Evolutionary conservation across 1,139 yeast genomes (phyloP), one percentile per base, ranked within the genome.

Genomic region (Yamadazyma diospyri): DNA sequence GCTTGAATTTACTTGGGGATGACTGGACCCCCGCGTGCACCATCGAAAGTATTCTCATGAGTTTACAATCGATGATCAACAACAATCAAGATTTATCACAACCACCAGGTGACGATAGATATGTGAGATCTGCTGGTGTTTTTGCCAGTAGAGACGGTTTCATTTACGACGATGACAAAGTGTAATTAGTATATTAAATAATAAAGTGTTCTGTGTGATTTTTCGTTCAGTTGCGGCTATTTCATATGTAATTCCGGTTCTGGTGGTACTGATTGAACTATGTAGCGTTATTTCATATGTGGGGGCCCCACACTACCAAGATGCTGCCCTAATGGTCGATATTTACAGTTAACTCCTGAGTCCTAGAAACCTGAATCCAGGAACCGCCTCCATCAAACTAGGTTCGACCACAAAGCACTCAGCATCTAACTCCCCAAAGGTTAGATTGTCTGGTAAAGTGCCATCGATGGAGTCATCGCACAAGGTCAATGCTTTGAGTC

Each of bases 21-120:
- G 84, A 74, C 29, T 82, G 92, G 92, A 69, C 86, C 0, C 89
- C 89, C 0, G 80, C 81, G 0, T 81, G 81, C 40, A 67, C 78
- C 1, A 61, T 81, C 3, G 68, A 68, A 29, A 62, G 78, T 5
- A 63, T 79, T 0, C 55, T 77, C 15, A 43, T 82, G 14, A 78
- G 86, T 17, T 53, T 82, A 13, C 89, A 81, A 46, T 76, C 83
- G 29, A 76, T 82, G 80, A 55, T 82, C 28, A 65, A 64, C 8
- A 68, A 73, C 3, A 82, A 82, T 46, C 49, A 46, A 0, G 40
- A 51, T 5, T 39, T 53, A 21, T 69, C 71, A 43, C 53, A 73
- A 38, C 87, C 87, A 0, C 70, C 72, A 1, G 87, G 72, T 42
- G 77, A 81, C 48, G 58, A 44, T 0, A 33, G 38, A 2, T 81